Evolutionary conservation across 164 flowering plant genomes (phyloP), one percentile per base, ranked within the genome.

Genomic region (Nelumbo lutea): DNA sequence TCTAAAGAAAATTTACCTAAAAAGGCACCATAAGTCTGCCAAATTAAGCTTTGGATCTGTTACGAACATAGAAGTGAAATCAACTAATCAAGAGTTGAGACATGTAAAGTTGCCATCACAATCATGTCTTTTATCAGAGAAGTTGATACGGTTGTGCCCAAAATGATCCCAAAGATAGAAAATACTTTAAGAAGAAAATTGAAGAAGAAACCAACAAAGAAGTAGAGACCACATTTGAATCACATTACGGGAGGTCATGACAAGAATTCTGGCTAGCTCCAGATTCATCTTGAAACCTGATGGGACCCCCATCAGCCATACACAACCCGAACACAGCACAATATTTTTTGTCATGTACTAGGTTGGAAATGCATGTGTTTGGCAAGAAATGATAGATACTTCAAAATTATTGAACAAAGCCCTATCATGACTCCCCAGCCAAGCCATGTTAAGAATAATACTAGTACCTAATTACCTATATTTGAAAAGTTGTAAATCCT

Each of bases 231-330:
- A 96, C 48, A 93, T 87, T 70, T 93, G 99, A 69, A 93, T 89
- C 1, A 80, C 85, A 84, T 87, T 87, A 13, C 93, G 88, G 65
- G 96, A 91, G 15, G 87, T 63, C 79, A 86, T 82, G 70, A 97
- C 96, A 70, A 96, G 79, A 68, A 93, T 74, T 67, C 81, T 83
- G 6, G 99, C 99, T 60, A 93, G 81, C 79, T 93, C 98, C 3
- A 87, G 90, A 77, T 93, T 93, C 77, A 96, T 81, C 81, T 96
- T 93, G 78, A 96, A 96, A 73, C 99, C 98, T 38, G 99, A 98
- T 13, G 98, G 99, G 60, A 85, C 88, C 72, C 97, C 99, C 98
- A 96, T 96, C 73, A 93, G 83, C 97, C 98, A 93, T 67, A 88
- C 98, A 82, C 93, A 96, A 61, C 99, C 97, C 1, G 86, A 80